A percentile compares a stretch with the other conserved stretches of the same genome.
These are phyloP conservation scores for Stachybotrys chlorohalonatus DNA, from an alignment of 2,329 filamentous ascomycete genomes.

Conservation along the genomic window DNA sequence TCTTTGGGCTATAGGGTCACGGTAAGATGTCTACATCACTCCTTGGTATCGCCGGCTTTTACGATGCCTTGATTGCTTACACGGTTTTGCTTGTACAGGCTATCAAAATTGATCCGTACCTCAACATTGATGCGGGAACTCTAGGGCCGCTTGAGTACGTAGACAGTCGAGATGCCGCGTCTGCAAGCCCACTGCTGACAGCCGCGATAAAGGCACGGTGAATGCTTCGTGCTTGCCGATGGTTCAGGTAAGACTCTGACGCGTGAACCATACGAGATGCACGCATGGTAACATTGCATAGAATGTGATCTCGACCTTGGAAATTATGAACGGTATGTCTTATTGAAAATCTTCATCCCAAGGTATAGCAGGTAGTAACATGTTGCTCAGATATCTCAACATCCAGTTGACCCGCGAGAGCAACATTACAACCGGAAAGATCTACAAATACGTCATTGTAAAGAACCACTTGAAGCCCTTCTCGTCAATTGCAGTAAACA, in stretches of 20 bases:
- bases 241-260: conserved; percentile 44
- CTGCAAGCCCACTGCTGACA: neutral
- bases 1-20: conserved; percentile 15
- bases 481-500: neutral
- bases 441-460: conserved; percentile 81
- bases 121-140: conserved; percentile 24
- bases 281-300: conserved; percentile 8
- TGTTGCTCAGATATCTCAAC: conserved; percentile 52
- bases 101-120: conserved; percentile 33
- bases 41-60: neutral
- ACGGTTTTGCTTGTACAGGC: conserved; percentile 1
- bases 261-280: neutral
- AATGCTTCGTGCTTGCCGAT: conserved; percentile 79
- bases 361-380: neutral
- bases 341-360: neutral
- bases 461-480: conserved; percentile 16
- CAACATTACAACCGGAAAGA: conserved; percentile 96
- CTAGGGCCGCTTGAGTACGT: conserved; percentile 18
- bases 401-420: conserved; percentile 74
- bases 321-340: conserved; percentile 36
- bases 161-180: neutral
- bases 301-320: conserved; percentile 40
- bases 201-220: conserved; percentile 54
- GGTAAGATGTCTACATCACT: conserved; percentile 1
- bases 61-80: neutral